Evolutionary conservation across 441 rosid species (phyloP).

Genomic region (Erodium texanum): DNA sequence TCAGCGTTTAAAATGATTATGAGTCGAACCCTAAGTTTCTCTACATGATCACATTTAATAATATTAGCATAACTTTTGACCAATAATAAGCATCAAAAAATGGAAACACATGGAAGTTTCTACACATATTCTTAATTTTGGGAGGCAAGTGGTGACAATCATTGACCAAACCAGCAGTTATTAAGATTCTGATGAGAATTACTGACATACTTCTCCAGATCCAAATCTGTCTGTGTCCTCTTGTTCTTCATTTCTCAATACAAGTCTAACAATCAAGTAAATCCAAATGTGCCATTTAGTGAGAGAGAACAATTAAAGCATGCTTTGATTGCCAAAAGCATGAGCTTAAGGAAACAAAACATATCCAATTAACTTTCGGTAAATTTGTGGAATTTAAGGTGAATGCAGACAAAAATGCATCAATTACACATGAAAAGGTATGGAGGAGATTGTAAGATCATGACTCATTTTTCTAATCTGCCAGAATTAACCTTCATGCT

Average conservation of each 20-base stretch:
- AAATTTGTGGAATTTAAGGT: not conserved
- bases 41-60: not conserved
- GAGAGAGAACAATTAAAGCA: not conserved
- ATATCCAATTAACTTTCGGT: not conserved
- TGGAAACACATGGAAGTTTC: no score
- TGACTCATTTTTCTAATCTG: not conserved
- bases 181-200: not conserved
- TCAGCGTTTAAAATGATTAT: not conserved
- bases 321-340: not conserved
- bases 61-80: not conserved
- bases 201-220: not conserved
- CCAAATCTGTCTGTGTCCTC: not conserved
- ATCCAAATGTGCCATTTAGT: not conserved
- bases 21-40: not conserved
- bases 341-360: not conserved
- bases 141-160: not conserved
- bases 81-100: not conserved
- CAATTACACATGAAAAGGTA: not conserved
- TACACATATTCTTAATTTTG: no score
- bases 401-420: not conserved
- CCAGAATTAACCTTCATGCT: not conserved
- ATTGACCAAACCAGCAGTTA: not conserved
- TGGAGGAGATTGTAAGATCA: not conserved
- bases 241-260: not conserved
- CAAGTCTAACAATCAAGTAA: not conserved